phyloP scores from a whole-genome alignment of 1,284 basidiomycete species.

The Agroathelia rolfsii region DNA sequence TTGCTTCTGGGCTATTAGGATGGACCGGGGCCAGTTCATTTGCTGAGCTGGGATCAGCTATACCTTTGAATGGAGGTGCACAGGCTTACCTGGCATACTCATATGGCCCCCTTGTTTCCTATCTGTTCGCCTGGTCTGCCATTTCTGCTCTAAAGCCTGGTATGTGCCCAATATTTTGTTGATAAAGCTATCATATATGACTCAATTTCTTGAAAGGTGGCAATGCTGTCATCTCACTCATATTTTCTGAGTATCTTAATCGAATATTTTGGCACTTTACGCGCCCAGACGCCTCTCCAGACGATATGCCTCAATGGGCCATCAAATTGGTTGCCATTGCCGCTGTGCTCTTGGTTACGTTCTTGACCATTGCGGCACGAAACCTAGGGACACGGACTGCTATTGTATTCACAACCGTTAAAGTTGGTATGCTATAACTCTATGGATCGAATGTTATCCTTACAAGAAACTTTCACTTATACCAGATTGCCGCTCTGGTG shows the following conservation, averaged over 20 bases:
- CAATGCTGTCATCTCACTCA: constrained; percentile 63
- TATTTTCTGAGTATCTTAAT: constrained; percentile 84
- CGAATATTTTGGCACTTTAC: constrained; percentile 63
- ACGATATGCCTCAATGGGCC: constrained; percentile 85
- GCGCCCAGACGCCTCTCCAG: constrained; percentile 53
- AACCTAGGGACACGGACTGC: constrained; percentile 77
- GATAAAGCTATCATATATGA: constrained; percentile 1
- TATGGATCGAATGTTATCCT: constrained; percentile 2
- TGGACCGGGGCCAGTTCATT: constrained; percentile 94
- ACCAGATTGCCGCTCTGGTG: constrained; percentile 55
- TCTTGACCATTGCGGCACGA: constrained; percentile 71
- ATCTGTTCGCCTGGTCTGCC: constrained; percentile 83
- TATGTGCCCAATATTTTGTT: constrained; percentile 18
- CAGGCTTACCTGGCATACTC: constrained; percentile 88
- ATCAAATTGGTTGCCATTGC: constrained; percentile 79
- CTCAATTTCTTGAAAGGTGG: constrained; percentile 30
- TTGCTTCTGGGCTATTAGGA: constrained; percentile 68
- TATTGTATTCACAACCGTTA: constrained; percentile 80
- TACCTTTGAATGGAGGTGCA: constrained; percentile 83
- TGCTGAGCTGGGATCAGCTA: constrained; percentile 78
- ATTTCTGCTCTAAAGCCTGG: constrained; percentile 85
- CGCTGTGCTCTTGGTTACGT: constrained; percentile 65
- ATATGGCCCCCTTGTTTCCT: constrained; percentile 80
- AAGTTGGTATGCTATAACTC: constrained; percentile 38
- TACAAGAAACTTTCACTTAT: constrained; percentile 8